A percentile compares a stretch with the other conserved stretches of the same genome.
phyloP scores from a whole-genome alignment of 768 basidiomycete species.

The Suillus placidus region DNA sequence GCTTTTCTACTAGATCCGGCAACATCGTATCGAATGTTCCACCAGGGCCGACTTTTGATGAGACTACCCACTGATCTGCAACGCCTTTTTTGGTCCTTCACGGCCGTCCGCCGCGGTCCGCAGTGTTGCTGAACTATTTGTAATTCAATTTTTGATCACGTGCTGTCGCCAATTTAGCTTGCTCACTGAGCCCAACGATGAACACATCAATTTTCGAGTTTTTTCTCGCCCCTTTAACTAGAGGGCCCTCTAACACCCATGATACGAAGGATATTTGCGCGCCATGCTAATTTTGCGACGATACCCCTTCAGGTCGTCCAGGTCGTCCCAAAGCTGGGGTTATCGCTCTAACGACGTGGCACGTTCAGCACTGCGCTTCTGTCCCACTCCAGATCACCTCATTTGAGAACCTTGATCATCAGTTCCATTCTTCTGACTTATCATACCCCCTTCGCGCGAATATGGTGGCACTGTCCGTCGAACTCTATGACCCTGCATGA shows the following conservation, averaged over 20 bases:
- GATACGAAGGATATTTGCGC: not conserved
- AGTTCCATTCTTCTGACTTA: not conserved
- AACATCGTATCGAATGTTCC: conserved; percentile 16
- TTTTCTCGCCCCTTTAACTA: not conserved
- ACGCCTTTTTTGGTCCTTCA: conserved; percentile 11
- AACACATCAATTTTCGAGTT: conserved; percentile 16
- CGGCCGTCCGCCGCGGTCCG: conserved; percentile 21
- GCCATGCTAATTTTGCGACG: not conserved
- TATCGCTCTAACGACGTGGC: conserved; percentile 5
- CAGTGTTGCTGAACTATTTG: conserved; percentile 12
- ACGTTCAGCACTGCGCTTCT: not conserved
- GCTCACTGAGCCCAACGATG: conserved; percentile 27
- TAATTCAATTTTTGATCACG: conserved; percentile 19
- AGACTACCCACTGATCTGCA: conserved; percentile 4
- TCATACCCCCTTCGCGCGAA: not conserved
- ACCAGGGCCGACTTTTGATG: conserved; percentile 20
- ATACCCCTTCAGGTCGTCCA: conserved; percentile 1
- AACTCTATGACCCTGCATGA: not conserved
- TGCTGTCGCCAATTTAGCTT: conserved; percentile 8
- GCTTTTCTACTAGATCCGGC: conserved; percentile 13
- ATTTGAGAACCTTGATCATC: not conserved
- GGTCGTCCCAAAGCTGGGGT: not conserved
- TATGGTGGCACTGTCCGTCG: not conserved
- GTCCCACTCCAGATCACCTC: not conserved
- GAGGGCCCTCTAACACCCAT: conserved; percentile 3